Percentiles rank a stretch among this genome's conserved stretches.
These are phyloP conservation scores for Plasmopara viticola DNA, from an alignment of 352 stramenopile genomes.

Conservation along the genomic window DNA sequence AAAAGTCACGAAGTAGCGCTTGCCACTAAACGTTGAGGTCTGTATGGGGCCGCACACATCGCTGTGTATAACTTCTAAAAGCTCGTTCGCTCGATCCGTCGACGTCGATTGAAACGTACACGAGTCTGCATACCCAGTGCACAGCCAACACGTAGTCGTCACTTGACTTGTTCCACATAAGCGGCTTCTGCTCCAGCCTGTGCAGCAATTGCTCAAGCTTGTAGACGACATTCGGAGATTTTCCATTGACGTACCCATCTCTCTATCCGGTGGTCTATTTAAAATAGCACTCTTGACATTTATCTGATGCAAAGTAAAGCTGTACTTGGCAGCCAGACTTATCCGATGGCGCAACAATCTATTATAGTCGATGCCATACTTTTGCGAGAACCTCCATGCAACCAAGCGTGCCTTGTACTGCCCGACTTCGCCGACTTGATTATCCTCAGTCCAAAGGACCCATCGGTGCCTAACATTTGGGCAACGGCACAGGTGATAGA, in stretches of 20 bases:
- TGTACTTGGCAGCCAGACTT: neutral
- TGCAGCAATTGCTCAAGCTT: neutral
- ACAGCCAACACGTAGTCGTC: neutral
- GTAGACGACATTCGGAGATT: slow-evolving; percentile 2
- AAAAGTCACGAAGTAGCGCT: too few relatives aligned
- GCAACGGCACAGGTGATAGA: neutral
- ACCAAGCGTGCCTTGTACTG: neutral
- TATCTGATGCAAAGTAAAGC: slow-evolving; percentile 8
- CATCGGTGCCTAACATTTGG: neutral
- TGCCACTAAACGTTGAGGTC: too few relatives aligned
- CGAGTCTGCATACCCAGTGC: too few relatives aligned
- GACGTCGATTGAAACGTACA: too few relatives aligned
- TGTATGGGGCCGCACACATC: too few relatives aligned
- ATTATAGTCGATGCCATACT: neutral
- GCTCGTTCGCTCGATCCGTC: too few relatives aligned
- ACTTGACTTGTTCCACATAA: neutral
- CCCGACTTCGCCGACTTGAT: neutral
- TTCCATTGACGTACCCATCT: slow-evolving; percentile 1
- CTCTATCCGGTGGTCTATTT: slow-evolving; percentile 10
- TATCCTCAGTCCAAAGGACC: neutral
- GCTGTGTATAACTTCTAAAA: too few relatives aligned
- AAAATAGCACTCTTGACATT: slow-evolving; percentile 24
- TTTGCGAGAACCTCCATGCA: neutral
- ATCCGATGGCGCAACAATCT: neutral
- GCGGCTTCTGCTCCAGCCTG: neutral